These are phyloP conservation scores for Leishmania gerbilli DNA, from an alignment of 208 protist genomes.

Conservation along the genomic window DNA sequence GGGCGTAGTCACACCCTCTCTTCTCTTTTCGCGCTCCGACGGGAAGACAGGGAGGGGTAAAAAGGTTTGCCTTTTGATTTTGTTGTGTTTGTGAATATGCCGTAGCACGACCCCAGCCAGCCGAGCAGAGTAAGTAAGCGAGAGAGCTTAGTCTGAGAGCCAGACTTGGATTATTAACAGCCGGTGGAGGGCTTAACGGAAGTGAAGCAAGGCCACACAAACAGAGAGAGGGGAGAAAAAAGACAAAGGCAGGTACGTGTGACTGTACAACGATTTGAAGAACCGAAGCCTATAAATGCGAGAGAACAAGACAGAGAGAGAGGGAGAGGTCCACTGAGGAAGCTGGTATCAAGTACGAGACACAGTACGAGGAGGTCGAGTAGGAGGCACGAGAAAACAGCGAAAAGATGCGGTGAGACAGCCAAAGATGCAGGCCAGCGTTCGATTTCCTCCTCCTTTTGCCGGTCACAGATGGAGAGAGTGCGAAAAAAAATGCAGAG, in stretches of 20 bases:
- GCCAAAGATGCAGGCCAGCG: neutral
- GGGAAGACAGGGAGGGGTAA: neutral
- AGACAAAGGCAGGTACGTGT: neutral
- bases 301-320: neutral
- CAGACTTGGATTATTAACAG: neutral
- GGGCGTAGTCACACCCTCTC: neutral
- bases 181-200: neutral
- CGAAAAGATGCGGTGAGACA: neutral
- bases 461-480: neutral
- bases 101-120: neutral
- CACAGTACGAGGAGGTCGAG: neutral
- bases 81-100: neutral
- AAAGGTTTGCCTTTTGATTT: neutral
- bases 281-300: neutral
- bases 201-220: neutral
- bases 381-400: neutral
- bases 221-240: neutral
- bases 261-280: neutral
- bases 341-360: neutral
- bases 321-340: neutral
- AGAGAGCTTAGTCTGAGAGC: neutral
- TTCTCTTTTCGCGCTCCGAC: neutral
- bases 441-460: no score
- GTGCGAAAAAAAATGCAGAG: neutral
- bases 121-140: neutral